These are phyloP conservation scores for Fusarium devonianum DNA, from an alignment of 2,329 filamentous ascomycete genomes.

Conservation along the genomic window DNA sequence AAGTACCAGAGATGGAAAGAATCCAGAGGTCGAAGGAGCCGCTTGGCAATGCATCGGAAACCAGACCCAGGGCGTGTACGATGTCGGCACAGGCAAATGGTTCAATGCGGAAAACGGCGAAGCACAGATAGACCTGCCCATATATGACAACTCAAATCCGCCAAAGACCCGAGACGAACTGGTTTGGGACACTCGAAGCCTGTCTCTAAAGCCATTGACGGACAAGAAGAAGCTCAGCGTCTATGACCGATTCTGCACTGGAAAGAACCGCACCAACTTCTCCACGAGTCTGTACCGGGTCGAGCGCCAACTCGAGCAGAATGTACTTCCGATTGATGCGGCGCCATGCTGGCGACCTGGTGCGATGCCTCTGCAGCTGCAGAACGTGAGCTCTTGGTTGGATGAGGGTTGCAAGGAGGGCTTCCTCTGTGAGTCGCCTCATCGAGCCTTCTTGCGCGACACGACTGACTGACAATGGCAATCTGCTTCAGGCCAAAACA, in stretches of 20 bases:
- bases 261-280: conserved; percentile 50
- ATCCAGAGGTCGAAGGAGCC: conserved; percentile 20
- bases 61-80: conserved; percentile 50
- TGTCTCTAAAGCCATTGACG: conserved; percentile 38
- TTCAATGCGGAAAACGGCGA: conserved; percentile 45
- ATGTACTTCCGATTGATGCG: conserved; percentile 47
- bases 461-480: neutral
- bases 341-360: conserved; percentile 51
- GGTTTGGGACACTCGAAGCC: conserved; percentile 39
- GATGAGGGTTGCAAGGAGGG: conserved; percentile 49
- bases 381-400: conserved; percentile 48
- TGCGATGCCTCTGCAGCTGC: conserved; percentile 51
- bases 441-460: no score
- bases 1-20: conserved; percentile 10
- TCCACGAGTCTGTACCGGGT: conserved; percentile 52
- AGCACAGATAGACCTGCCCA: conserved; percentile 36
- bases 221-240: conserved; percentile 40
- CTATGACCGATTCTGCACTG: conserved; percentile 53
- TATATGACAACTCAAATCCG: conserved; percentile 49
- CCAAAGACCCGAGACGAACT: conserved; percentile 44
- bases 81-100: conserved; percentile 51
- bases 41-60: conserved; percentile 57
- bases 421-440: conserved; percentile 50
- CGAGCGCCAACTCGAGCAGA: conserved; percentile 28
- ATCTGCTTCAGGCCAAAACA: conserved; percentile 48